Evolutionary conservation across 805 yeast species (phyloP).

Genomic region (Candida manassasensis): DNA sequence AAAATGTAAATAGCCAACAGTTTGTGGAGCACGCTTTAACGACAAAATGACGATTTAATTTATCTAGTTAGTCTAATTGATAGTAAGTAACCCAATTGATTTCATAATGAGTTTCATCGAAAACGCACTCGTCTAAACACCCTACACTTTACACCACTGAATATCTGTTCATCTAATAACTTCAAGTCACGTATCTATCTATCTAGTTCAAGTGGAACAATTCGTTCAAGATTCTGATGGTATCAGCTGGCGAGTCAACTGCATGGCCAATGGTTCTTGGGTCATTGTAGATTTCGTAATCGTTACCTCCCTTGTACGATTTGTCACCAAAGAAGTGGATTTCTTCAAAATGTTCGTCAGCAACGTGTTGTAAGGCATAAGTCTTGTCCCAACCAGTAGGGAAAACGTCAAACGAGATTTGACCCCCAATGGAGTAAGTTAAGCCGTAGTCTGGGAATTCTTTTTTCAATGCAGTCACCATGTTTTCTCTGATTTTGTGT

Average conservation of each 20-base stretch:
- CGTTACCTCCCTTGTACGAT: conserved; percentile 96
- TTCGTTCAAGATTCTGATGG: conserved; percentile 80
- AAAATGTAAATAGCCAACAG: conserved; percentile 1
- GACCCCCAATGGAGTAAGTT: conserved; percentile 98
- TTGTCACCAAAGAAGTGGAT: conserved; percentile 99
- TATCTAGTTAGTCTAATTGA: neutral
- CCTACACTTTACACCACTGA: no score
- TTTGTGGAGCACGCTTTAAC: neutral
- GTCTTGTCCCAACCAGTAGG: conserved; percentile 99
- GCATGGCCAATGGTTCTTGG: conserved; percentile 94
- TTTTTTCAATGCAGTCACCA: conserved; percentile 80
- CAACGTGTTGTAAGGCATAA: conserved; percentile 91
- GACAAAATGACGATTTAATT: conserved; percentile 1
- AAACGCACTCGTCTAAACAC: no score
- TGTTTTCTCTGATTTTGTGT: conserved; percentile 74
- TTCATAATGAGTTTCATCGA: no score
- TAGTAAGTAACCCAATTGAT: no score
- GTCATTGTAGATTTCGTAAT: conserved; percentile 92
- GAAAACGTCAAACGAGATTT: conserved; percentile 98
- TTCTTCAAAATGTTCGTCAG: conserved; percentile 72
- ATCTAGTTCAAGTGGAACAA: conserved; percentile 46
- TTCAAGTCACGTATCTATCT: no score
- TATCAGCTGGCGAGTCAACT: conserved; percentile 84
- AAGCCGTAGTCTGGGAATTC: conserved; percentile 79
- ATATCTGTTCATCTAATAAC: no score